Evolutionary conservation across 2,329 filamentous ascomycete genomes (phyloP).

Genomic region (Talaromyces sp.): DNA sequence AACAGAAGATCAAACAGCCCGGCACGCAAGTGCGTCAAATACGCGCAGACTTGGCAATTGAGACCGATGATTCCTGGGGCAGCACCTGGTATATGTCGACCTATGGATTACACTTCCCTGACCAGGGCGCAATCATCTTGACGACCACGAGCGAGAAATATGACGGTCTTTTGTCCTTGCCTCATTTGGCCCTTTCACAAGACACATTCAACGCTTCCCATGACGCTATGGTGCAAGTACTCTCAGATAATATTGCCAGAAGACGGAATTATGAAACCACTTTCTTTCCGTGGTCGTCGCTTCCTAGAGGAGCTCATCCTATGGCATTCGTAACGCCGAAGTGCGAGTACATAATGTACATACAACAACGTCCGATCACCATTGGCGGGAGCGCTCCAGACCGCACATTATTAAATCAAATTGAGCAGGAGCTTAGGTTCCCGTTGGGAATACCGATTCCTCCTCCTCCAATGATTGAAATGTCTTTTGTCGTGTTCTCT

Average conservation of each 20-base stretch:
- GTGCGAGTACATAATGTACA: conserved; percentile 85
- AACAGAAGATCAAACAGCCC: conserved; percentile 26
- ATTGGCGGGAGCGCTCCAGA: conserved; percentile 31
- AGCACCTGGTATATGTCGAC: conserved; percentile 76
- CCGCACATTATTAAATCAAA: conserved; percentile 43
- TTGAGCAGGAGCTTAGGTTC: conserved; percentile 59
- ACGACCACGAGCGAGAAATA: conserved; percentile 93
- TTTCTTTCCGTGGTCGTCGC: conserved; percentile 72
- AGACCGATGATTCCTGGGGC: conserved; percentile 66
- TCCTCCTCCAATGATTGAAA: conserved; percentile 50
- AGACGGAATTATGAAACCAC: conserved; percentile 58
- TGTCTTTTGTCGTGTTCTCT: conserved; percentile 62
- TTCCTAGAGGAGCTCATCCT: conserved; percentile 54
- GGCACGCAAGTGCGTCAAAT: conserved; percentile 63
- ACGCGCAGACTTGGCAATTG: conserved; percentile 65
- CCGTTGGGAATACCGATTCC: conserved; percentile 57
- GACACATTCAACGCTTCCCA: conserved; percentile 57
- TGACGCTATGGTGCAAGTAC: conserved; percentile 67
- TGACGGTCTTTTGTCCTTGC: conserved; percentile 82
- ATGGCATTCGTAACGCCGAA: conserved; percentile 59
- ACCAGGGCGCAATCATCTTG: conserved; percentile 74
- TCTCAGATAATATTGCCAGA: conserved; percentile 62
- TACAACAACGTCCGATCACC: conserved; percentile 58
- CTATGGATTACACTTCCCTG: conserved; percentile 81
- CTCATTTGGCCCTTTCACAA: conserved; percentile 69